These are phyloP conservation scores for Arthrobotrys conoides DNA, from an alignment of 2,329 filamentous ascomycete species.

Conservation along the genomic window DNA sequence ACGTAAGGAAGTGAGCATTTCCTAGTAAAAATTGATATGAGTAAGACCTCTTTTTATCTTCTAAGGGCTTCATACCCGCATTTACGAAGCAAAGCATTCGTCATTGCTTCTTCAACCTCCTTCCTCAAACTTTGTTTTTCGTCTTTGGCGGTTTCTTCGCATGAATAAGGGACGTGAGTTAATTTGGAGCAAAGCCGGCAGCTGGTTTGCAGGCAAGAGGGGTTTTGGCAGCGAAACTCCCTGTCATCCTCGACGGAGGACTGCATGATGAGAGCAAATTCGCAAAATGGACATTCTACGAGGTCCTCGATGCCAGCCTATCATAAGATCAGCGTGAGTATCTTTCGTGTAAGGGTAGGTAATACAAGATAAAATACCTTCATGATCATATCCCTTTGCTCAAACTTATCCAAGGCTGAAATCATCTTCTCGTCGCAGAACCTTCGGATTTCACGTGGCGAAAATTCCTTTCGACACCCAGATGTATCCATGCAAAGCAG, in stretches of 20 bases:
- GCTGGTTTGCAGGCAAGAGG: conserved; percentile 74
- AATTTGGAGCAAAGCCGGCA: conserved; percentile 78
- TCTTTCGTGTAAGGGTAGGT: background rate
- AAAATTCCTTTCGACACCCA: conserved; percentile 76
- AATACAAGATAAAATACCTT: conserved; percentile 13
- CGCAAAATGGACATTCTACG: conserved; percentile 84
- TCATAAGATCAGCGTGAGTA: background rate
- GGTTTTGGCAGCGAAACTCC: conserved; percentile 80
- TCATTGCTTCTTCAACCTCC: conserved; percentile 86
- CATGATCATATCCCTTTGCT: conserved; percentile 77
- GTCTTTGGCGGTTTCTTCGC: conserved; percentile 76
- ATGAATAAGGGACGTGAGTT: conserved; percentile 80
- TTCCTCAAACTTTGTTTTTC: conserved; percentile 75
- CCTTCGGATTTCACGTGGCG: conserved; percentile 70
- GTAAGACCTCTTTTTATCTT: conserved; percentile 1
- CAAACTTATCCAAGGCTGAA: conserved; percentile 77
- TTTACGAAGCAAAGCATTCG: conserved; percentile 79
- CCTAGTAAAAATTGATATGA: conserved; percentile 62
- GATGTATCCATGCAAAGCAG: conserved; percentile 80
- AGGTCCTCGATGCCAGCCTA: conserved; percentile 78
- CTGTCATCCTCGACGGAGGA: conserved; percentile 76
- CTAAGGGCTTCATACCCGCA: conserved; percentile 72
- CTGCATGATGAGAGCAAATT: conserved; percentile 80
- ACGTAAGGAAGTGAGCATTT: conserved; percentile 80
- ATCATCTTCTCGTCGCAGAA: conserved; percentile 75